phyloP scores from a whole-genome alignment of 2,329 filamentous ascomycete genomes.

The Botrytis paeoniae region DNA sequence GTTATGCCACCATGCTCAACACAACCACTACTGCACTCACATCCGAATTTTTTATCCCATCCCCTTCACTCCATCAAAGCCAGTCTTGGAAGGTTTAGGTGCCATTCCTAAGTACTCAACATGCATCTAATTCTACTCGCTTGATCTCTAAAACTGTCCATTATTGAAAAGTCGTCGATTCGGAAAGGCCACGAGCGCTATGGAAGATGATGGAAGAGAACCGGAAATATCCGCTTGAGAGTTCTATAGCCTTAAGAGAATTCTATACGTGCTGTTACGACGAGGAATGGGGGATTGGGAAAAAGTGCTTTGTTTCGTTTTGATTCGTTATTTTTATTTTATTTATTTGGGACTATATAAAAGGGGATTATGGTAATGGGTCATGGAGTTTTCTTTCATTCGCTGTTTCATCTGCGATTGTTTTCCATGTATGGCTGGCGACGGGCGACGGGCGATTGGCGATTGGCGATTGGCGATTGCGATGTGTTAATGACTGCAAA shows the following conservation, averaged over 20 bases:
- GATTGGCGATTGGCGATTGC: background rate
- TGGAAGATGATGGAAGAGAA: background rate
- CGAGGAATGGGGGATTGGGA: background rate
- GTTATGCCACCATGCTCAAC: background rate
- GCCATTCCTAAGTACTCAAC: background rate
- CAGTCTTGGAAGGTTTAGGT: background rate
- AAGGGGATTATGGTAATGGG: background rate
- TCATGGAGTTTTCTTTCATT: background rate
- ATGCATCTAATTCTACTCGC: background rate
- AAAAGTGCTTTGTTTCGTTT: background rate
- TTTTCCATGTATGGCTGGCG: background rate
- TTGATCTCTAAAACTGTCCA: background rate
- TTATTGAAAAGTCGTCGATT: background rate
- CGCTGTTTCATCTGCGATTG: background rate
- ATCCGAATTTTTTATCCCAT: background rate
- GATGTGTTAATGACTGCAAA: conserved; percentile 4
- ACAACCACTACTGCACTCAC: background rate
- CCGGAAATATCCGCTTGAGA: background rate
- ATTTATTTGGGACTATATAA: background rate
- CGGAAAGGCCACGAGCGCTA: background rate
- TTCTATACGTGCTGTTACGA: background rate
- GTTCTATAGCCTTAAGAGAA: background rate
- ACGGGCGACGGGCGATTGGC: background rate
- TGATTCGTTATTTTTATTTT: background rate
- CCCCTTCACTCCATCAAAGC: background rate